Base-by-base conservation (phyloP, 176 grass and related monocot species). In the Avena atlantica region DNA sequence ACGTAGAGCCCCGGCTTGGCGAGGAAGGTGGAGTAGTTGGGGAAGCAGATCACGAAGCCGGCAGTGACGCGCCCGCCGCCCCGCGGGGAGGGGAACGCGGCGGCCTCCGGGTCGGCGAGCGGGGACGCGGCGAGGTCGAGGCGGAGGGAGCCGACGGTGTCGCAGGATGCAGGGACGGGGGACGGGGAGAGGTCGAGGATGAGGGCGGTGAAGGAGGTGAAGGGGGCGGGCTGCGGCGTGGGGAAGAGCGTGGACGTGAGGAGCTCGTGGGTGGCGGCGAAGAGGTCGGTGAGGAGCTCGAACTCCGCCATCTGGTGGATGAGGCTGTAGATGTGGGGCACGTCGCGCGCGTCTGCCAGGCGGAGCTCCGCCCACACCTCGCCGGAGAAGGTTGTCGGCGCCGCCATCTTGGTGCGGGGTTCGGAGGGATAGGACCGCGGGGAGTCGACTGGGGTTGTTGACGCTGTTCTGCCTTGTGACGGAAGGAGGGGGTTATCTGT, bases 251-350 rank as follows among this genome's bases (percentile, higher is more conserved):
- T 89, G 72, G 89, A 55, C 19, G 86, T 62, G 34, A 91, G 91
- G 24, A 86, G 90, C 8, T 81, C 74, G 29, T 89, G 84, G 23
- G 89, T 95, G 87, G 97, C 56, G 34, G 94, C 84, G 93, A 96
- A 98, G 82, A 98, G 94, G 72, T 98, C 69, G 4, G 92, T 96
- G 44, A 98, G 90, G 34, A 80, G 92, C 90, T 96, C 94, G 83
- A 98, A 98, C 80, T 93, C 94, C 21, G 97, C 92, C 97, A 96
- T 96, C 85, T 94, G 97, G 59, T 81, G 82, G 71, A 94, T 94
- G 87, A 98, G 92, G 45, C 92, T 87, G 74, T 89, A 83, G 85
- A 98, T 87, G 83, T 94, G 86, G 17, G 94, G 94, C 63, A 98
- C 97, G 48, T 98, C 94, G 69, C 83, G 61, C 8, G 64, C 72